Evolutionary conservation across 805 yeast species (phyloP), one percentile per base, ranked within the genome.

Genomic region (Phaffomyces antillensis): DNA sequence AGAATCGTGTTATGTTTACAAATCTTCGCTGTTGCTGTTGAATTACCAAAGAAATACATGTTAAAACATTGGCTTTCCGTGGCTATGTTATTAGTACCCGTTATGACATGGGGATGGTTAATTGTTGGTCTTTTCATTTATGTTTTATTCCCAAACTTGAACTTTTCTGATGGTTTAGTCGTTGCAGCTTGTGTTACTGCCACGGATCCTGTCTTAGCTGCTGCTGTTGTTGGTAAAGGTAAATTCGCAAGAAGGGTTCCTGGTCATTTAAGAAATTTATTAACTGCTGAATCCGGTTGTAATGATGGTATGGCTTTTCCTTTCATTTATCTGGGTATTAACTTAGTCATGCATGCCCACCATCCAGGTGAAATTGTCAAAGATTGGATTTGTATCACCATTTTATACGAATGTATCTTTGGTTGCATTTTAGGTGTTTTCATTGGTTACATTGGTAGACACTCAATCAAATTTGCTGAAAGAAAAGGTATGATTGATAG

Each of bases 271-370:
- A 73, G 95, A 54, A 85, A 88, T 58, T 65, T 89, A 39, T 68
- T 90, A 24, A 77, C 90, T 28, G 95, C 96, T 0, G 95, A 85
- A 56, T 83, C 91, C 0, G 95, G 90, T 4, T 85, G 96, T 61
- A 89, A 89, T 63, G 97, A 89, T 59, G 97, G 97, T 37, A 83
- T 89, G 93, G 96, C 96, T 0, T 89, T 86, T 59, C 97, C 97
- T 0, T 89, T 89, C 59, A 85, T 86, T 72, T 73, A 65, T 63
- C 59, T 90, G 36, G 79, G 93, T 2, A 66, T 87, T 49, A 76
- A 83, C 58, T 60, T 88, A 39, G 76, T 89, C 42, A 61, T 78
- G n/a, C 79, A 83, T 59, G 72, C 74, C 28, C 85, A 85, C 4
- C 64, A 85, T 43, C 77, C 81, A 2, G 75, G 79, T 4, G 79